A percentile compares a stretch with the other conserved stretches of the same genome.
phyloP scores from a whole-genome alignment of 2,329 filamentous ascomycete species.

The Polychaeton citri region DNA sequence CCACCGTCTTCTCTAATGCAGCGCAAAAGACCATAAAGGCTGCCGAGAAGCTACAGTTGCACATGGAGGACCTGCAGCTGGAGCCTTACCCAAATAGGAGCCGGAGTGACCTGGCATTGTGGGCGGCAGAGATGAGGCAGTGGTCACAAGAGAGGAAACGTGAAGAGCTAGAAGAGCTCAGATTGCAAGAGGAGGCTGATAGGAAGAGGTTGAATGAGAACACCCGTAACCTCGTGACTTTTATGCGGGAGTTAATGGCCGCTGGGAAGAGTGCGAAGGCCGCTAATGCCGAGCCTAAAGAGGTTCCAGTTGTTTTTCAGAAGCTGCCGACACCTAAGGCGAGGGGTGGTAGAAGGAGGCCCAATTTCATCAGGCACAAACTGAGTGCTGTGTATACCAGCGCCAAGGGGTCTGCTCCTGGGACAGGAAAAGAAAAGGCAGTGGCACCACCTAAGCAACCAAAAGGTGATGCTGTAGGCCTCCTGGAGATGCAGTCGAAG shows the following conservation, averaged over 20 bases:
- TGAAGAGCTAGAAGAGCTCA: not conserved
- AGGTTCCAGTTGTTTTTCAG: not conserved
- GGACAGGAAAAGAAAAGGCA: not conserved
- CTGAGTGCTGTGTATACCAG: not conserved
- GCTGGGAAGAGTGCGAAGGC: not conserved
- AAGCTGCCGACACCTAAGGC: not conserved
- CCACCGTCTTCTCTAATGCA: no score
- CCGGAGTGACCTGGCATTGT: not conserved
- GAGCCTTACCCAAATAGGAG: not conserved
- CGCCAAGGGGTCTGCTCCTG: not conserved
- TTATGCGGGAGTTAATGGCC: not conserved
- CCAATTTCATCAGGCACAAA: no score
- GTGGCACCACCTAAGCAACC: not conserved
- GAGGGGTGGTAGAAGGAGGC: not conserved
- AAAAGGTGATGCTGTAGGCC: not conserved
- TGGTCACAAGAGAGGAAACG: not conserved
- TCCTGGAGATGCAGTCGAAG: not conserved
- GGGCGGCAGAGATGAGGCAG: not conserved
- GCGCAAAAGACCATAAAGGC: no score
- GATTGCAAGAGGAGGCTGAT: not conserved
- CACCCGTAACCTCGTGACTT: not conserved
- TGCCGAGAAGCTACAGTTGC: not conserved
- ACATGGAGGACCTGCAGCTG: not conserved
- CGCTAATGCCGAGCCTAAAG: not conserved
- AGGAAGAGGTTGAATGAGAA: not conserved